These are phyloP conservation scores for Ophiocordyceps sinensis DNA, from an alignment of 2,329 filamentous ascomycete species.

Conservation along the genomic window DNA sequence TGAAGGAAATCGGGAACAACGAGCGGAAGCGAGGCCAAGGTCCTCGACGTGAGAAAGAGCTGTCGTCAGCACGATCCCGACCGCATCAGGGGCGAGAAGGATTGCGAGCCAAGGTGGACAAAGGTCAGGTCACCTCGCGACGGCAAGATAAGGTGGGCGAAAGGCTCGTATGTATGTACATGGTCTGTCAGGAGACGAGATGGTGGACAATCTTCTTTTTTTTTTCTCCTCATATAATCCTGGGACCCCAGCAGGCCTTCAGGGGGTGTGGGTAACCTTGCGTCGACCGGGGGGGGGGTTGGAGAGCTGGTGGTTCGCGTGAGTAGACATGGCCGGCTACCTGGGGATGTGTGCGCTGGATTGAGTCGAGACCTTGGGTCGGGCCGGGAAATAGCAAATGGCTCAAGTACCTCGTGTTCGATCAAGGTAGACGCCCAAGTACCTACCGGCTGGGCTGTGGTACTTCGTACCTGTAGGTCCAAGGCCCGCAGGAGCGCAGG, in stretches of 20 bases:
- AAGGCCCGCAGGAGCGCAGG: too few relatives aligned
- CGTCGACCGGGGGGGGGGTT: background rate
- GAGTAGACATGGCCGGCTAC: too few relatives aligned
- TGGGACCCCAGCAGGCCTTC: background rate
- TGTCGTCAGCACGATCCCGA: background rate
- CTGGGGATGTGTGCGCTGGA: too few relatives aligned
- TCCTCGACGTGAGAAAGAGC: background rate
- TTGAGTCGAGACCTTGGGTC: too few relatives aligned
- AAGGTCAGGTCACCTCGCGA: background rate
- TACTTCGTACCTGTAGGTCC: too few relatives aligned
- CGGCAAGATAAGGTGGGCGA: background rate
- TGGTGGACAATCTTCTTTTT: background rate
- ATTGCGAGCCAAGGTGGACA: background rate
- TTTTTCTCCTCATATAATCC: background rate
- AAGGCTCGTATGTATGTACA: background rate
- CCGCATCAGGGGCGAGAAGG: background rate
- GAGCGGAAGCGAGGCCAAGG: background rate
- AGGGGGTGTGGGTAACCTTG: background rate
- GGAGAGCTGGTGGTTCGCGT: too few relatives aligned
- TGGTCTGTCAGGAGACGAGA: background rate
- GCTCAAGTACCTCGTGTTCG: too few relatives aligned
- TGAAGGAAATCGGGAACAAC: background rate
- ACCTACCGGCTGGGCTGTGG: too few relatives aligned
- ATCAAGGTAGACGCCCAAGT: too few relatives aligned
- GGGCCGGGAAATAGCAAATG: too few relatives aligned